phyloP scores from a whole-genome alignment of 1,284 basidiomycete species.

The Cutaneotrichosporon dermatis region DNA sequence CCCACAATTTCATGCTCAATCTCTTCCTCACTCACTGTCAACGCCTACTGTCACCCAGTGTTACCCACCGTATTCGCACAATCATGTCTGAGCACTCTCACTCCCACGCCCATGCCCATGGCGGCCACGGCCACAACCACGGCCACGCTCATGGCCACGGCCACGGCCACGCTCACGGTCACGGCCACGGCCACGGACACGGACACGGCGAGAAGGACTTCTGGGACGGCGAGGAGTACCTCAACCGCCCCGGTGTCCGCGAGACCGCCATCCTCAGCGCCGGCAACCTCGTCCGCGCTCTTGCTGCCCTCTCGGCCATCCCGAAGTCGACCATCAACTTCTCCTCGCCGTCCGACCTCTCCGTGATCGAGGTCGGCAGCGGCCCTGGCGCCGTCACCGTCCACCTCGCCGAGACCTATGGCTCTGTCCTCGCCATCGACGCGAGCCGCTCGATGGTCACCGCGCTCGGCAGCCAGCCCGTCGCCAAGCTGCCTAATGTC shows the following conservation, averaged over 20 bases:
- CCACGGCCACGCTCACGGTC: slow-evolving; percentile 8
- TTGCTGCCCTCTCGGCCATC: slow-evolving; percentile 6
- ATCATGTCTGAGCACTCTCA: not conserved
- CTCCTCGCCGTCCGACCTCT: not conserved
- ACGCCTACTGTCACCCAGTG: too few relatives aligned
- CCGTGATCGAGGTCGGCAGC: slow-evolving; percentile 35
- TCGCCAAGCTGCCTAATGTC: slow-evolving; percentile 1
- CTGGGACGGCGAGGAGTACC: slow-evolving; percentile 37
- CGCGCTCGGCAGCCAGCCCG: slow-evolving; percentile 18
- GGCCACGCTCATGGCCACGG: not conserved
- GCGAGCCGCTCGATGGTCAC: slow-evolving; percentile 32
- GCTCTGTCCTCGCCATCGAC: slow-evolving; percentile 35
- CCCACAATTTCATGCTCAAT: too few relatives aligned
- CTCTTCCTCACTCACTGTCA: too few relatives aligned
- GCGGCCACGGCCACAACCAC: slow-evolving; percentile 3
- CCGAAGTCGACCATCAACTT: slow-evolving; percentile 4
- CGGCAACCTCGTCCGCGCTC: slow-evolving; percentile 22
- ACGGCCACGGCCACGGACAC: slow-evolving; percentile 17
- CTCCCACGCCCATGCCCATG: slow-evolving; percentile 5
- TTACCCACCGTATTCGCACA: not conserved
- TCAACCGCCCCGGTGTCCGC: slow-evolving; percentile 24
- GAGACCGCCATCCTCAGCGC: slow-evolving; percentile 26
- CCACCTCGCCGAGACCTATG: slow-evolving; percentile 24
- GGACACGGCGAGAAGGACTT: slow-evolving; percentile 20
- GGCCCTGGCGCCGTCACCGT: slow-evolving; percentile 38